Conservation (phyloP, 345 rosid genomes). For the Excoecaria cochinchinensis region DNA sequence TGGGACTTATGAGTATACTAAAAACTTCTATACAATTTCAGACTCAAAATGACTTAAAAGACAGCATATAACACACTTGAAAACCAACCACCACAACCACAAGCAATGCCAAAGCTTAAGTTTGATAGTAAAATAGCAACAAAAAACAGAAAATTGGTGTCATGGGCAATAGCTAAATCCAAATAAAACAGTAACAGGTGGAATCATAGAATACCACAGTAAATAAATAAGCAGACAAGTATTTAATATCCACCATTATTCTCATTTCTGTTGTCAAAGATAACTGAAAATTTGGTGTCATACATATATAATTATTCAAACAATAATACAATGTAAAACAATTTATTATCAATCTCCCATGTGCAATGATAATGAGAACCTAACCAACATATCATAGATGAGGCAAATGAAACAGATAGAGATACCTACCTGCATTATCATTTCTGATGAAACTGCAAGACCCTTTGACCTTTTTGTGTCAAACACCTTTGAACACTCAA, state of each 20-base stretch:
- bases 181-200: background rate
- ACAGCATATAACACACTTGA: background rate
- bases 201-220: background rate
- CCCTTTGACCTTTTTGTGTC: slow-evolving; percentile 45
- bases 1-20: background rate
- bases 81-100: background rate
- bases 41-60: background rate
- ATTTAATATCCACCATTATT: too few relatives aligned
- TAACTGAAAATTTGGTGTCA: too few relatives aligned
- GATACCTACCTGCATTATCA: slow-evolving; percentile 49
- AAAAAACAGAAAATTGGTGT: slow-evolving; percentile 1
- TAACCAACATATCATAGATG: background rate
- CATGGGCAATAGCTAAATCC: slow-evolving; percentile 3
- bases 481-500: slow-evolving; percentile 46
- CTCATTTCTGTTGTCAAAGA: too few relatives aligned
- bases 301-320: background rate
- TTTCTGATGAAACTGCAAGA: slow-evolving; percentile 36
- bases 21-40: background rate
- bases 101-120: background rate
- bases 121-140: background rate
- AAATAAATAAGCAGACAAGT: background rate
- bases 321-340: background rate
- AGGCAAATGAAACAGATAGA: background rate
- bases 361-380: background rate
- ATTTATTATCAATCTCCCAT: background rate